Base-by-base conservation (phyloP, 495 filamentous ascomycete genomes). In the Penicillium crystallinum region DNA sequence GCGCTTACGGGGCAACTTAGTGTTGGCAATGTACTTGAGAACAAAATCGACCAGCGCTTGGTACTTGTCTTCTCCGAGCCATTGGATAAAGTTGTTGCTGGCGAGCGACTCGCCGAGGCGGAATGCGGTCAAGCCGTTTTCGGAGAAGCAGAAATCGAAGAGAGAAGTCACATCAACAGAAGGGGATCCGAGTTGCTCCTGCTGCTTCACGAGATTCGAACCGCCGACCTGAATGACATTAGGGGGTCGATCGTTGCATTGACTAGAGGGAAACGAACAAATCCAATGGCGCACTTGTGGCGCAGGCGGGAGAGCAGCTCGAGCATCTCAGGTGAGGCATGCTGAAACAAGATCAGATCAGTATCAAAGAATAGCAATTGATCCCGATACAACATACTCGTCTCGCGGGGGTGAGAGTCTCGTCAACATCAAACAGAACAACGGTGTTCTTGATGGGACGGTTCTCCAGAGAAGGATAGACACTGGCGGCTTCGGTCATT, bases 131-230 rank as follows among this genome's bases (percentile, higher is more conserved):
- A 98, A 81, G 2, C 93, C 92, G 73, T 97, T 97, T 74, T 97
- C 92, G 46, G 89, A 72, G 76, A 97, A 97, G 77, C 87, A 92
- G 74, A 89, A 97, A 74, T 97, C 92, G 75, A 97, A 98, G 52
- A 97, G 82, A 35, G 80, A 67, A 6, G 83, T 89, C 7, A 91
- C 89, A 62, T 82, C 68, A 41, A 86, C 76, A 27, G 66, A 58
- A 25, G 69, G 49, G 2, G 77, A 76, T 61, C 90, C 91, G 22
- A 97, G 82, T 70, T 98, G 93, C 67, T 98, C 93, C 67, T 97
- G 90, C 67, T 97, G 93, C 76, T 98, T 97, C 42, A 73, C 73
- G 39, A 96, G 77, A 77, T 98, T 84, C 51, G 87, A 91, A 48
- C 89, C 89, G 55, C 89, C 90, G 34, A 93, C 70, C 73, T 76